phyloP scores from a whole-genome alignment of 1,139 yeast species.

The Hanseniaspora gamundiae region DNA sequence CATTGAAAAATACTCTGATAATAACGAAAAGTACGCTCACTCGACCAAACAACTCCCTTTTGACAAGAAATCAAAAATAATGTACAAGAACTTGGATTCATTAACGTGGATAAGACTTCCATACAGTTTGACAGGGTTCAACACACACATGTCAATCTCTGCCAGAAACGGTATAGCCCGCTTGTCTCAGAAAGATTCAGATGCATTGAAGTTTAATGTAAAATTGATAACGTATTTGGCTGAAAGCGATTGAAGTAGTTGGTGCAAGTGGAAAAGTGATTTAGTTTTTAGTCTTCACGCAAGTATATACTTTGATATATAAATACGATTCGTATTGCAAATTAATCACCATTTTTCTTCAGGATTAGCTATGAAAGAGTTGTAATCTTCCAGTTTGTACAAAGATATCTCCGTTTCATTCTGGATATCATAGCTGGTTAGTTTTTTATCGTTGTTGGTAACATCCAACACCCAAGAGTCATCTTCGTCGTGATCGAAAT shows the following conservation, averaged over 20 bases:
- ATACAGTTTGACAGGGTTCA: slow-evolving; percentile 49
- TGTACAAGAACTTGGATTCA: slow-evolving; percentile 38
- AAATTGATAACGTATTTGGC: slow-evolving; percentile 3
- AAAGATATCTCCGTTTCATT: slow-evolving; percentile 88
- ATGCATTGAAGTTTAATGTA: slow-evolving; percentile 4
- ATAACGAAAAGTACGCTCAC: slow-evolving; percentile 9
- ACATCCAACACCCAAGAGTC: slow-evolving; percentile 46
- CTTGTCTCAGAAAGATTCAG: slow-evolving; percentile 5
- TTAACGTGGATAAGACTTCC: slow-evolving; percentile 59
- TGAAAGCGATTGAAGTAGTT: neutral
- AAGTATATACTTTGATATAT: too few relatives aligned
- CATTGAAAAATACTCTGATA: slow-evolving; percentile 15
- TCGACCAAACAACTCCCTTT: slow-evolving; percentile 27
- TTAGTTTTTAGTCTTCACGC: too few relatives aligned
- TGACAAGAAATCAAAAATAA: slow-evolving; percentile 30
- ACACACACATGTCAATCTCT: slow-evolving; percentile 64
- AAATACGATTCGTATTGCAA: too few relatives aligned
- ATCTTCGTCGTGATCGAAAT: slow-evolving; percentile 67
- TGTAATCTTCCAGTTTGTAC: slow-evolving; percentile 57
- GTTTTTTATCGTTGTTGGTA: slow-evolving; percentile 30
- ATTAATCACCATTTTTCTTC: slow-evolving; percentile 72
- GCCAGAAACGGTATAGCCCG: slow-evolving; percentile 48
- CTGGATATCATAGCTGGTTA: slow-evolving; percentile 60
- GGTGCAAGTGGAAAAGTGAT: neutral
- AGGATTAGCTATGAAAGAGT: slow-evolving; percentile 63